Evolutionary conservation across 306 rosid genomes (phyloP), one percentile per base, ranked within the genome.

Genomic region (Trifolium repens): DNA sequence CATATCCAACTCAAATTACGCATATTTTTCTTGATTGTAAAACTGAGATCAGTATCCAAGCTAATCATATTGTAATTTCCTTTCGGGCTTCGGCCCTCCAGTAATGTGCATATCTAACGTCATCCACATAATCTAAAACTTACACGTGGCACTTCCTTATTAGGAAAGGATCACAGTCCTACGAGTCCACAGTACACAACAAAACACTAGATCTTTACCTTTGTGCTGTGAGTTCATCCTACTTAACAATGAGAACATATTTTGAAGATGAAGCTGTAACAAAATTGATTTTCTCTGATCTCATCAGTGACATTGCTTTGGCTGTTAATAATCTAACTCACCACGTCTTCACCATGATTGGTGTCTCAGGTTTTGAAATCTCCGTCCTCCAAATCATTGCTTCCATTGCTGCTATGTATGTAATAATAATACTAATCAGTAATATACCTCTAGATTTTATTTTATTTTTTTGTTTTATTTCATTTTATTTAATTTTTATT

Each of bases 371-470:
- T 74, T 83, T 87, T 24, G 92, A 86, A 61, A 74, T 88, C 72
- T 24, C 91, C 16, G 57, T 93, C 26, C 87, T 93, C 54, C 77
- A 86, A 69, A 83, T 91, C 82, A 22, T 93, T 49, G 91, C 97
- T 80, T 73, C 89, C 9, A 46, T 89, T 77, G 78, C 91, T 77
- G 96, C 98, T 49, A 91, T 93, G 96, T 89, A 80, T 26, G 73
- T 14, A 5, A 8, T 47, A 6, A 1, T 47, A 6, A 1, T 14
- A 46, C 1, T 46, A 47, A 47, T 47, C 16, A 7, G 9, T 37
- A 7, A 37, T 37, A 8, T 32, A 32, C 35, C 35, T 32, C 35
- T 32, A 32, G 4, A 32, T 32, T 32, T 17, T 17, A 17, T 17
- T 17, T 17, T 5, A 32, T 32, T 32, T 5, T 32, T 32, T 32